Evolutionary conservation across 257 asterid species (phyloP).

Genomic region (Fraxinus excelsior): DNA sequence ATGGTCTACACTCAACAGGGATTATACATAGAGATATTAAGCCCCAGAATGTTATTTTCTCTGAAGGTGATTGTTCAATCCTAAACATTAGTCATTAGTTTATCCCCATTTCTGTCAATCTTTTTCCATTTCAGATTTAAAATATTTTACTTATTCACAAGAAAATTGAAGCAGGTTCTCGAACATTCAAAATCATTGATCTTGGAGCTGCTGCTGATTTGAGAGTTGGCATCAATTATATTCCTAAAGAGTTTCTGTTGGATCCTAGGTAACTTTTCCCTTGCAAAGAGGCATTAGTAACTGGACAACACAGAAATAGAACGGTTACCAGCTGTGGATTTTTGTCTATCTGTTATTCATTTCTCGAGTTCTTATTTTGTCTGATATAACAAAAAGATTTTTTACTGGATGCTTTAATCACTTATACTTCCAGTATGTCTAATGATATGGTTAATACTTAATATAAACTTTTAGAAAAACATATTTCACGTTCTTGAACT

Average conservation of each 20-base stretch:
- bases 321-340: background rate
- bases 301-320: background rate
- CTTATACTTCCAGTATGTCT: background rate
- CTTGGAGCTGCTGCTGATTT: conserved; percentile 98
- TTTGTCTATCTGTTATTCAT: no score
- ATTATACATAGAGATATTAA: conserved; percentile 92
- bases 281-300: background rate
- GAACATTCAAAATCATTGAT: conserved; percentile 86
- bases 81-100: background rate
- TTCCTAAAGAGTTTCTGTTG: conserved; percentile 87
- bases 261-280: conserved; percentile 73
- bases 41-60: conserved; percentile 92
- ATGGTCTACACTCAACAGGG: conserved; percentile 92
- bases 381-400: background rate
- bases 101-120: background rate
- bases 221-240: conserved; percentile 95
- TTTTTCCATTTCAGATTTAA: background rate
- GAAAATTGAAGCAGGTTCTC: conserved; percentile 57
- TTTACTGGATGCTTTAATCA: background rate
- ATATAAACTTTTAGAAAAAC: no score
- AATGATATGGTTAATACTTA: no score
- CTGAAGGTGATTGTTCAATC: conserved; percentile 61
- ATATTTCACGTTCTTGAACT: background rate
- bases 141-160: conserved; percentile 15
- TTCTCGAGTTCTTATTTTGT: no score